phyloP scores from a whole-genome alignment of 1,284 basidiomycete species.

The Malassezia yamatoensis region DNA sequence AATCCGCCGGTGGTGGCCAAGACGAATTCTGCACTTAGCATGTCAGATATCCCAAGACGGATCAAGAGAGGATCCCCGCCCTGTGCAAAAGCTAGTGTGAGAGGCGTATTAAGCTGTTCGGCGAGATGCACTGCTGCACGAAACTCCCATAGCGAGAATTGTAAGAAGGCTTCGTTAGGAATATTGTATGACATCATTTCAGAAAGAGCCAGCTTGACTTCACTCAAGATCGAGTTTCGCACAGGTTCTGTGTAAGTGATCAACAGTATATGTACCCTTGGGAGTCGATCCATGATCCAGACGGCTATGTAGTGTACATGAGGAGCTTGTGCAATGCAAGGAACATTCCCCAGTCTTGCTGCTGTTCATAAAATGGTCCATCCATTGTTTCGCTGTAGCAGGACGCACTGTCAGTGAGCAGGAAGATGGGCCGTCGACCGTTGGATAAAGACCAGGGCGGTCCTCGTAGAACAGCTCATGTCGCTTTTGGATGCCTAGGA shows the following conservation, averaged over 20 bases:
- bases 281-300: constrained; percentile 11
- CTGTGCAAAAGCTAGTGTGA: constrained; percentile 27
- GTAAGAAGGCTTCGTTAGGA: constrained; percentile 15
- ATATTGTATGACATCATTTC: constrained; percentile 26
- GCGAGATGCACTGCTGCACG: constrained; percentile 28
- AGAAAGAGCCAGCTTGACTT: constrained; percentile 22
- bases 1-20: constrained; percentile 24
- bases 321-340: constrained; percentile 15
- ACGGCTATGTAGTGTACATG: constrained; percentile 21
- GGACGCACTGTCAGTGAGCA: constrained; percentile 19
- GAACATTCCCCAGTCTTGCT: constrained; percentile 27
- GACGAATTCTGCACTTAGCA: constrained; percentile 24
- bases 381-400: constrained; percentile 27
- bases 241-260: background rate
- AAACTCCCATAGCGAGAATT: constrained; percentile 30
- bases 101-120: constrained; percentile 12
- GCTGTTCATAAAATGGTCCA: constrained; percentile 26
- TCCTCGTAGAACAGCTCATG: constrained; percentile 33
- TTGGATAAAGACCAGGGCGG: constrained; percentile 23
- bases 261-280: background rate
- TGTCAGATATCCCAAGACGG: constrained; percentile 15
- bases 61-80: constrained; percentile 33
- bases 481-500: constrained; percentile 23
- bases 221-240: constrained; percentile 24
- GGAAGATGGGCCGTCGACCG: constrained; percentile 24